phyloP scores from a whole-genome alignment of 257 asterid species.

The Gentiana macrophylla region DNA sequence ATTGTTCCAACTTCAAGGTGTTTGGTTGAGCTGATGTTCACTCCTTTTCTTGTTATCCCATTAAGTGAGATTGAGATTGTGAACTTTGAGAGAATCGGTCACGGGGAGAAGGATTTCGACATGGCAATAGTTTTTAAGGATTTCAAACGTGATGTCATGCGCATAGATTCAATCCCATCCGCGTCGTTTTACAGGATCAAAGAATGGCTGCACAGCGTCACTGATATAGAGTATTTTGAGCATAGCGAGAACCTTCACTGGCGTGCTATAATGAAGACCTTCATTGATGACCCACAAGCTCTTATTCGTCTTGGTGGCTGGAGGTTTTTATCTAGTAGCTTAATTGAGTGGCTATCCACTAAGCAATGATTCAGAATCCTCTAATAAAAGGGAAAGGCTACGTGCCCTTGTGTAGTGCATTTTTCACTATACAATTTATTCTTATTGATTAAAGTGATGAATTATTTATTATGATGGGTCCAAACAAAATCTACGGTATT shows the following conservation, averaged over 20 bases:
- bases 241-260: slow-evolving; percentile 68
- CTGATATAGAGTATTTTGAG: slow-evolving; percentile 66
- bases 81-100: slow-evolving; percentile 66
- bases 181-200: slow-evolving; percentile 54
- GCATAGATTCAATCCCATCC: slow-evolving; percentile 40
- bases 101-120: slow-evolving; percentile 10
- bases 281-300: slow-evolving; percentile 4
- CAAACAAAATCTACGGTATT: too few species aligned
- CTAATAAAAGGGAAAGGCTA: too few species aligned
- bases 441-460: too few species aligned
- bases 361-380: too few species aligned
- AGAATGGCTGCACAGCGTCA: slow-evolving; percentile 62
- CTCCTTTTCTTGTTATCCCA: slow-evolving; percentile 1
- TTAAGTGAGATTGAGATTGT: slow-evolving; percentile 62
- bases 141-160: too few species aligned
- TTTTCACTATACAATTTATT: too few species aligned
- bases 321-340: slow-evolving; percentile 65
- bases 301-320: slow-evolving; percentile 64
- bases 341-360: too few species aligned
- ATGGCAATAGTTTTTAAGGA: too few species aligned
- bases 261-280: slow-evolving; percentile 62
- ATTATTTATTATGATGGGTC: too few species aligned
- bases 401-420: too few species aligned
- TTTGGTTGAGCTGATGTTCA: too few species aligned
- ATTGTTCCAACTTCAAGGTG: slow-evolving; percentile 30